Evolutionary conservation across 768 basidiomycete species (phyloP).

Genomic region (Trametes elegans): DNA sequence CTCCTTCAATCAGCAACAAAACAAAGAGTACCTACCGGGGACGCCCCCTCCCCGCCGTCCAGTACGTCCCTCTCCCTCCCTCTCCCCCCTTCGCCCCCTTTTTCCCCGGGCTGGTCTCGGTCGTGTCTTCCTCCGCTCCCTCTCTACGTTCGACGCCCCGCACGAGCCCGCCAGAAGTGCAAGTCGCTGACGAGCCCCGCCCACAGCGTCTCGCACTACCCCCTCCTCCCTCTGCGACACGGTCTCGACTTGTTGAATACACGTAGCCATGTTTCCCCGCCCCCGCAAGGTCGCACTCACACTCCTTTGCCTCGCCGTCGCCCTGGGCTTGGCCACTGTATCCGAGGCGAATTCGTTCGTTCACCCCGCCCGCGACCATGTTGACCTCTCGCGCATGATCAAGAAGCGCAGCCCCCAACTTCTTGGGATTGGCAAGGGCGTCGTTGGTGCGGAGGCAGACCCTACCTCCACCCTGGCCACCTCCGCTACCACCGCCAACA

Average conservation of each 20-base stretch:
- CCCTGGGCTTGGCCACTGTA: conserved; percentile 46
- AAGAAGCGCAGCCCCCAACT: conserved; percentile 54
- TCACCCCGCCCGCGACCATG: conserved; percentile 53
- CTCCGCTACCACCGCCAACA: conserved; percentile 11
- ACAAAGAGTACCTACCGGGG: conserved; percentile 2
- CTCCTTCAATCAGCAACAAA: conserved; percentile 14
- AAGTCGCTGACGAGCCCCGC: conserved; percentile 4
- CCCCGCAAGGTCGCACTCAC: conserved; percentile 52
- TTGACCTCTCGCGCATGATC: conserved; percentile 59
- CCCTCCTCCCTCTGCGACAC: conserved; percentile 6
- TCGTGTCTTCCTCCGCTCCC: not conserved
- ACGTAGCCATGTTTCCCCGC: conserved; percentile 45
- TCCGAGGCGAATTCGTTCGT: conserved; percentile 45
- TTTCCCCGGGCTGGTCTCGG: conserved; percentile 21
- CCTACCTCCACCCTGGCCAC: conserved; percentile 22
- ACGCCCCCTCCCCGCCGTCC: conserved; percentile 9
- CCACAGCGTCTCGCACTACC: conserved; percentile 6
- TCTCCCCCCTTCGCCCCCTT: conserved; percentile 1
- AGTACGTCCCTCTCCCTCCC: conserved; percentile 18
- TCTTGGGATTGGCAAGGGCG: conserved; percentile 21
- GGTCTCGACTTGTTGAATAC: conserved; percentile 21
- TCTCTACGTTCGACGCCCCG: not conserved
- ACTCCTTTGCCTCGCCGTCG: conserved; percentile 59
- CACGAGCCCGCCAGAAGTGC: not conserved
- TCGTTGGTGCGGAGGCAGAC: conserved; percentile 36